Base-by-base conservation (phyloP, 164 flowering plant species). In the Santalum album region DNA sequence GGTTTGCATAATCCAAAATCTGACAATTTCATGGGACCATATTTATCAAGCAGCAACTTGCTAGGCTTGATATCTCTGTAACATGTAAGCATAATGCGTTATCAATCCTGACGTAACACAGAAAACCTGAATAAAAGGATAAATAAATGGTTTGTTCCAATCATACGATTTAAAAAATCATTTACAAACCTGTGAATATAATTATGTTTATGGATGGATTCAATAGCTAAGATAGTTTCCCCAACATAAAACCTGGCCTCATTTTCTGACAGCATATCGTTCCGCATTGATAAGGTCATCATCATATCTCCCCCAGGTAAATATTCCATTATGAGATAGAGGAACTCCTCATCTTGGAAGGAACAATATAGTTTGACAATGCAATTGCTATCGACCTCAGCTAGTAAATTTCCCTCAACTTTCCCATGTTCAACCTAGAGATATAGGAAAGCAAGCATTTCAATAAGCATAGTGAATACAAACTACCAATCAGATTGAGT, bases 251-350 rank as follows among this genome's bases (percentile, higher is more conserved):
- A 92, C 67, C 83, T 83, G 12, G 98, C 94, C 70, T 89, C 96
- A 64, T 84, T 87, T 60, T 92, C 96, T 14, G 94, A 86, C 64
- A 92, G 63, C 50, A 81, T 89, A 62, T 92, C 98, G 69, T 92
- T 89, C 14, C 98, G 72, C 96, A 92, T 92, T 22, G 89, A 82
- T 55, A 92, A 72, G 40, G 98, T 92, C 98, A 92, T n/a, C n/a
- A n/a, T 92, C 95, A 92, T 80, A 76, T 92, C 98, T 64, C 98
- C 98, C 55, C 98, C 98, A 53, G 98, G 98, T 42, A 92, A 70
- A 75, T 89, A 92, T 61, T 92, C 98, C 98, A 92, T 92, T 26
- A 92, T 80, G 35, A 92, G 94, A 68, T 92, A 92, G 29, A 92
- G 72, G 67, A 68, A 81, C 64, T 86, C 96, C 17, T 86, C 98